Evolutionary conservation across 2,329 filamentous ascomycete genomes (phyloP).

Genomic region (Diaporthe ampelina): DNA sequence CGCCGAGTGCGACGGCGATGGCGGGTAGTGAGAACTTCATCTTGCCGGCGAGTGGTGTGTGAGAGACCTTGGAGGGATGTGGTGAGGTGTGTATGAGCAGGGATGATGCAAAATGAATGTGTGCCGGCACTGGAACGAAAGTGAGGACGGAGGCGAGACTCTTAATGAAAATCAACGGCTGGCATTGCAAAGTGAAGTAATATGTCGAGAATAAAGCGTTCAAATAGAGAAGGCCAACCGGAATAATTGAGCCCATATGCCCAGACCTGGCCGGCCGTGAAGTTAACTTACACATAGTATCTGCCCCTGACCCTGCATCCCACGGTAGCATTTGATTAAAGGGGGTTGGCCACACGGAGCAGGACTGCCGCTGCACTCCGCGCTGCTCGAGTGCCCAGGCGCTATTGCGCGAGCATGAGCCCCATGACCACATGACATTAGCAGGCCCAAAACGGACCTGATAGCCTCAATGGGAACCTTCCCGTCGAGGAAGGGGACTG

Average conservation of each 20-base stretch:
- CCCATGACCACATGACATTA: slow-evolving; percentile 22
- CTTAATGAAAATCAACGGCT: slow-evolving; percentile 21
- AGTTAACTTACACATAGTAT: slow-evolving; percentile 10
- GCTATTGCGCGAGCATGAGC: slow-evolving; percentile 10
- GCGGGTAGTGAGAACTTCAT: slow-evolving; percentile 39
- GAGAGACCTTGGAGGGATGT: background rate
- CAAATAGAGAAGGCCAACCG: background rate
- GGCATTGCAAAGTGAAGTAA: background rate
- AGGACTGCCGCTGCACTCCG: slow-evolving; percentile 27
- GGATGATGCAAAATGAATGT: slow-evolving; percentile 12
- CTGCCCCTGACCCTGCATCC: slow-evolving; percentile 17
- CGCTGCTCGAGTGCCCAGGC: slow-evolving; percentile 26
- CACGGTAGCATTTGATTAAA: slow-evolving; percentile 23
- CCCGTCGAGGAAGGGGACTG: background rate
- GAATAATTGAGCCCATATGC: slow-evolving; percentile 16
- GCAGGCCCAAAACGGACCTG: slow-evolving; percentile 4
- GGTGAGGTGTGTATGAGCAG: background rate
- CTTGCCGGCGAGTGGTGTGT: background rate
- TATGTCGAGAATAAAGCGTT: background rate
- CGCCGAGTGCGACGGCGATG: slow-evolving; percentile 30
- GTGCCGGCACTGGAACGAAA: slow-evolving; percentile 30
- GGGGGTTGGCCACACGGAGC: slow-evolving; percentile 24
- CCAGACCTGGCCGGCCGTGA: background rate
- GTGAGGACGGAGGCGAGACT: background rate
- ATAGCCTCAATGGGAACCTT: slow-evolving; percentile 9